phyloP scores from a whole-genome alignment of 768 basidiomycete genomes.

The Royoungia palumana region DNA sequence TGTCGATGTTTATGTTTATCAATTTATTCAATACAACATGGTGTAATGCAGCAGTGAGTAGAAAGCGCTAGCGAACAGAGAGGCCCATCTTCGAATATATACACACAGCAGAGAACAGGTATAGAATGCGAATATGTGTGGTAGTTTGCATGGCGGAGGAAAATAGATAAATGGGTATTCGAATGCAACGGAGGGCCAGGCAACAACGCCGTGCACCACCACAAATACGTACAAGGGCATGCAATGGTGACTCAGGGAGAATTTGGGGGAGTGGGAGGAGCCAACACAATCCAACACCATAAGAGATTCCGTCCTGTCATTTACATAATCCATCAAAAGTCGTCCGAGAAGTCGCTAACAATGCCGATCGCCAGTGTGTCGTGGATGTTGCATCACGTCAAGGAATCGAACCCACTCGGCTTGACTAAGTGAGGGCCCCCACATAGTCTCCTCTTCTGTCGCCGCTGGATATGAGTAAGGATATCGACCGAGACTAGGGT shows the following conservation, averaged over 20 bases:
- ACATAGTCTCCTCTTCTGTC: conserved; percentile 63
- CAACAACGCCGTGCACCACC: conserved; percentile 18
- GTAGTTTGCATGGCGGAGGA: conserved; percentile 17
- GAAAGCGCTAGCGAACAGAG: conserved; percentile 7
- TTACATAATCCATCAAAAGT: conserved; percentile 24
- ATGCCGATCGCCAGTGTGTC: conserved; percentile 29
- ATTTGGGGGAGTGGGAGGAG: conserved; percentile 2
- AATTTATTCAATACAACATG: conserved; percentile 25
- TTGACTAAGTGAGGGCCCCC: conserved; percentile 75
- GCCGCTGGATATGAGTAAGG: conserved; percentile 39
- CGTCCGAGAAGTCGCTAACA: conserved; percentile 11
- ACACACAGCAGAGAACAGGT: conserved; percentile 12
- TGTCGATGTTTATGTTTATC: conserved; percentile 2
- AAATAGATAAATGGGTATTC: conserved; percentile 15
- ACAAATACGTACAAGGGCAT: conserved; percentile 23
- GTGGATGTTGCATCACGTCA: conserved; percentile 57
- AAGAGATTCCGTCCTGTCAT: conserved; percentile 22
- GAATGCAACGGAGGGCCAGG: neutral
- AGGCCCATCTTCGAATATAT: conserved; percentile 2
- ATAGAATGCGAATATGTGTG: conserved; percentile 10
- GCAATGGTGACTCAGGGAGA: conserved; percentile 16
- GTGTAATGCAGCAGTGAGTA: conserved; percentile 17
- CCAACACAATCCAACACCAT: conserved; percentile 19
- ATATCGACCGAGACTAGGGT: conserved; percentile 21
- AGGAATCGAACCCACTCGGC: conserved; percentile 70